phyloP scores from a whole-genome alignment of 345 rosid species.

The Reutealis trisperma region DNA sequence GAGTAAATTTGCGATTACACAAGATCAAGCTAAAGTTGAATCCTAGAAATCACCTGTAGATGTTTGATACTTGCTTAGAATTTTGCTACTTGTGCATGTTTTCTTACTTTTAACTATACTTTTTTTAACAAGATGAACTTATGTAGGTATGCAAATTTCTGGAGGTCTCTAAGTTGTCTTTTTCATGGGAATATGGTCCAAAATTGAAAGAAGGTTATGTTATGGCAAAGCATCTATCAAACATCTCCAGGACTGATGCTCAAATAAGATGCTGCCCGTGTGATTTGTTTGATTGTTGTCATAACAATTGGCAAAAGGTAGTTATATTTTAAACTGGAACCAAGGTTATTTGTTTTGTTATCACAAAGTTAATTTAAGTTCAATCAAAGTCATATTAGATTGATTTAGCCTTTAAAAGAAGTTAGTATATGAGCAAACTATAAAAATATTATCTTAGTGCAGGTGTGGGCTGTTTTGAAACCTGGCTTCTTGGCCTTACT shows the following conservation, averaged over 20 bases:
- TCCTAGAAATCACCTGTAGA: neutral
- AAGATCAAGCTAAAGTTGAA: neutral
- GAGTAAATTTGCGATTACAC: too few species aligned
- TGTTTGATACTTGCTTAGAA: neutral
- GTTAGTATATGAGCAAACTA: neutral
- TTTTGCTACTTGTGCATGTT: neutral
- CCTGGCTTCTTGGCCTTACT: slow-evolving; percentile 92
- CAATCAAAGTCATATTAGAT: neutral
- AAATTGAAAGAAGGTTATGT: slow-evolving; percentile 92
- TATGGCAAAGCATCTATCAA: slow-evolving; percentile 63
- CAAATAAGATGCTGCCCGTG: slow-evolving; percentile 46
- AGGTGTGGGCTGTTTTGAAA: slow-evolving; percentile 97
- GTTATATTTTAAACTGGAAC: neutral
- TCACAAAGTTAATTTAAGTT: too few species aligned
- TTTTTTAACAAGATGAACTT: slow-evolving; percentile 1
- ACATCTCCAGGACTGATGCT: slow-evolving; percentile 31
- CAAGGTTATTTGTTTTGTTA: too few species aligned
- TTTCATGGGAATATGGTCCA: slow-evolving; percentile 73
- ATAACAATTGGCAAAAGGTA: slow-evolving; percentile 74
- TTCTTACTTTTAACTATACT: neutral
- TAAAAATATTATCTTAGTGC: slow-evolving; percentile 1
- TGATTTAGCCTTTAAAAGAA: neutral
- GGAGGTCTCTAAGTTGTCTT: slow-evolving; percentile 88
- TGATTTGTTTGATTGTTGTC: slow-evolving; percentile 54
- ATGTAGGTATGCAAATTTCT: slow-evolving; percentile 88